Conservation (phyloP, 768 basidiomycete genomes). For the Phlebiopsis flavidoalba region DNA sequence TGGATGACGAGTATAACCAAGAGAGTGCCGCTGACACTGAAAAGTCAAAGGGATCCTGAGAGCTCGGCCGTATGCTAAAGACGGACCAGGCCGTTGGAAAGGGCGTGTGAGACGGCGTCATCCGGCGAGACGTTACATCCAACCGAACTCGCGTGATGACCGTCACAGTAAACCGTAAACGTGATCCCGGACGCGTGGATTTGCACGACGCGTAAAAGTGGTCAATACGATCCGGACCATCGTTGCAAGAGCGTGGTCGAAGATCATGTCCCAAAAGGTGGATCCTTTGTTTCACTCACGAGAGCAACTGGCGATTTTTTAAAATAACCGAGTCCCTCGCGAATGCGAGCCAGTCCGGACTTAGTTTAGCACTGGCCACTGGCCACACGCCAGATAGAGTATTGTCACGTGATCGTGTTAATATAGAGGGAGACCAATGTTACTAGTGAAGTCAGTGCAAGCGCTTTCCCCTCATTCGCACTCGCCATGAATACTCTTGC, state of each 20-base stretch:
- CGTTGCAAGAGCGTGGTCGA: background rate
- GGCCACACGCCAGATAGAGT: no score
- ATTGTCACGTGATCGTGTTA: no score
- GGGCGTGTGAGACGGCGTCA: slow-evolving; percentile 1
- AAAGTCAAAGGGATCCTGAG: background rate
- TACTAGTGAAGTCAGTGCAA: no score
- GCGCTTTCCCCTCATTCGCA: background rate
- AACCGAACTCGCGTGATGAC: background rate
- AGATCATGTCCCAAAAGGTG: background rate
- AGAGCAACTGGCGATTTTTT: background rate
- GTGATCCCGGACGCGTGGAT: background rate
- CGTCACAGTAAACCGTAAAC: background rate
- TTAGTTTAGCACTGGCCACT: no score
- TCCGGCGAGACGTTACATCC: background rate
- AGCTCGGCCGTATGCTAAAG: background rate
- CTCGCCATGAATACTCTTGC: background rate
- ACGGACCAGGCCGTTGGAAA: background rate
- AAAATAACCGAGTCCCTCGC: no score
- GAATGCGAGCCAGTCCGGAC: no score
- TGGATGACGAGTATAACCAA: background rate
- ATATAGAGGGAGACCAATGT: no score
- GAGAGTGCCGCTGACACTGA: background rate
- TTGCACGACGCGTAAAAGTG: no score
- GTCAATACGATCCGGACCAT: no score
- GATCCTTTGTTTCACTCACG: background rate